Base-by-base conservation (phyloP, 441 rosid species). In the Mallotus japonicus region DNA sequence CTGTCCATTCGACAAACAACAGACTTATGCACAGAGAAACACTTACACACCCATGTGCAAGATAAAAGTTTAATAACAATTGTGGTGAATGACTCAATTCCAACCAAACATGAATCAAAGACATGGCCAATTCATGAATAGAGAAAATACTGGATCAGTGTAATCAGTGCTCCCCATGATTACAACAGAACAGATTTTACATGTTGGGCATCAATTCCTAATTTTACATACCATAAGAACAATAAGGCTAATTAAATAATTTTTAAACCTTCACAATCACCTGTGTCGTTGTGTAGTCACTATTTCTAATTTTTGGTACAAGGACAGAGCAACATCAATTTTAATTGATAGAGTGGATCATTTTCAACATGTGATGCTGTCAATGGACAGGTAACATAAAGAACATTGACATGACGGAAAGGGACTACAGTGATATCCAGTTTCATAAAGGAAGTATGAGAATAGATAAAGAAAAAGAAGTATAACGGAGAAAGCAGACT, bases 351-450 rank as follows among this genome's bases (percentile, higher is more conserved):
- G 47, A 47, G 2, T 37, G 34, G 15, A 42, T 13, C 24, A 70
- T 44, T 59, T 59, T 70, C 32, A 59, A n/a, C 73, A 59, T 24
- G 65, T 15, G 65, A 47, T 44, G 46, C 8, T 58, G 56, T 5
- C 24, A 16, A 70, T 15, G 40, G 50, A 15, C 24, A 44, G 22
- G 57, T 17, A 70, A 59, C 46, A 46, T 24, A 8, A 44, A 14
- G 22, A 57, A 70, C 54, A 70, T 17, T 42, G 55, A 59, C 3
- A 46, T 20, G 65, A 44, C 11, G 16, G 55, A 59, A 59, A 44
- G 57, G 19, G 46, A 59, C 46, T 28, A 51, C 32, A 32, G 58
- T 22, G 19, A 12, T 16, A 42, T 6, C 42, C 10, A 37, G 51
- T 56, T 20, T 37, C 46, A 57, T 46, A 24, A 20, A 5, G 24